Evolutionary conservation across 805 yeast species (phyloP).

Genomic region (Candida maltosa): DNA sequence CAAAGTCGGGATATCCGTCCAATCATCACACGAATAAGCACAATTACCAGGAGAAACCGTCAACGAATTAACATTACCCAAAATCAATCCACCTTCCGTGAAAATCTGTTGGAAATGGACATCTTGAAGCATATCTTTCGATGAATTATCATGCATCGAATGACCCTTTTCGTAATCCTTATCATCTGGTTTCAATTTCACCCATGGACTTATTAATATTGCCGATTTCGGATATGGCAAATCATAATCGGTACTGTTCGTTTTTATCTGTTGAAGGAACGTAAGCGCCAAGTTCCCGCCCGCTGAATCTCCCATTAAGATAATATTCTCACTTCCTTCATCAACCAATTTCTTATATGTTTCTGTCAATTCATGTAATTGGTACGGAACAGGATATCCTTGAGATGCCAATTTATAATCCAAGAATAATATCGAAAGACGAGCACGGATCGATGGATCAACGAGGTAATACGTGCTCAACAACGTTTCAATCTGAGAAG

Average conservation of each 20-base stretch:
- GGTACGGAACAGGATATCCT: slow-evolving; percentile 33
- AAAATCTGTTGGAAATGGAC: too few relatives aligned
- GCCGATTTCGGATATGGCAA: slow-evolving; percentile 27
- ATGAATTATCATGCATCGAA: slow-evolving; percentile 28
- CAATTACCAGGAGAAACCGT: slow-evolving; percentile 20
- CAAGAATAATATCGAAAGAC: slow-evolving; percentile 24
- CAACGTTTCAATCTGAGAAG: slow-evolving; percentile 26
- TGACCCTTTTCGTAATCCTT: slow-evolving; percentile 19
- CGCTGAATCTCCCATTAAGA: slow-evolving; percentile 41
- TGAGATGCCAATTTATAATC: slow-evolving; percentile 31
- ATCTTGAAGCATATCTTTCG: slow-evolving; percentile 20
- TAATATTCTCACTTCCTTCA: slow-evolving; percentile 24
- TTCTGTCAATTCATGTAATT: slow-evolving; percentile 24
- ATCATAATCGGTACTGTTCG: slow-evolving; percentile 4
- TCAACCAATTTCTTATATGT: slow-evolving; percentile 20
- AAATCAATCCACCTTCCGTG: slow-evolving; percentile 30
- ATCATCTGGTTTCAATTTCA: slow-evolving; percentile 19
- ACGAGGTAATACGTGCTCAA: slow-evolving; percentile 17
- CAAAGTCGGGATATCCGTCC: slow-evolving; percentile 24
- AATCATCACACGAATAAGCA: slow-evolving; percentile 19
- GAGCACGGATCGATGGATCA: slow-evolving; percentile 14
- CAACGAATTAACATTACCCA: slow-evolving; percentile 20
- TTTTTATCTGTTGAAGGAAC: slow-evolving; percentile 22
- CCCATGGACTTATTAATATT: slow-evolving; percentile 33
- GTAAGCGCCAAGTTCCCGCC: slow-evolving; percentile 23